Evolutionary conservation across 164 flowering plant species (phyloP).

Genomic region (Houttuynia cordata): DNA sequence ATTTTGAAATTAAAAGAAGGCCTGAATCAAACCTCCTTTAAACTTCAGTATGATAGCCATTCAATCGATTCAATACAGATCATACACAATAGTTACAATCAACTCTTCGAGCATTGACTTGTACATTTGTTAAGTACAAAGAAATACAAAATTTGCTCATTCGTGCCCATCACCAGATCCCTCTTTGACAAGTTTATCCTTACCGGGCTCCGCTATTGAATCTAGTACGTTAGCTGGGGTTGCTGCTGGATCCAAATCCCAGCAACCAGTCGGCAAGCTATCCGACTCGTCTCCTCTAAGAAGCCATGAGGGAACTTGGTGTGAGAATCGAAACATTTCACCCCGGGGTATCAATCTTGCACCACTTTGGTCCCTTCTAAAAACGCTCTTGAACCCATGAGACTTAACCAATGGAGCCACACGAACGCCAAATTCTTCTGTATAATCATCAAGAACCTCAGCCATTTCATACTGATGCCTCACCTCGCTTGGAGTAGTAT

Average conservation of each 20-base stretch:
- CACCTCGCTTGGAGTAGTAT: slow-evolving; percentile 47
- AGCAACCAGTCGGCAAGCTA: slow-evolving; percentile 67
- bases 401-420: slow-evolving; percentile 53
- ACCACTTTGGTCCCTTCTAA: slow-evolving; percentile 1
- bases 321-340: slow-evolving; percentile 88
- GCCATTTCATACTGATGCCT: slow-evolving; percentile 86
- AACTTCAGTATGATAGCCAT: neutral
- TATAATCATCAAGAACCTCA: slow-evolving; percentile 72
- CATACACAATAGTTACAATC: neutral
- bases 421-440: slow-evolving; percentile 57
- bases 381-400: slow-evolving; percentile 71
- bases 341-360: slow-evolving; percentile 34
- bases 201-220: slow-evolving; percentile 12
- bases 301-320: slow-evolving; percentile 78
- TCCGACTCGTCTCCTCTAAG: slow-evolving; percentile 33
- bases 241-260: slow-evolving; percentile 99
- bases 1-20: no score
- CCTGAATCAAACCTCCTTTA: no score
- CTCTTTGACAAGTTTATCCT: neutral
- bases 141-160: neutral
- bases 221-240: slow-evolving; percentile 76
- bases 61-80: neutral
- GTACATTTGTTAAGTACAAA: neutral
- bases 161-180: neutral
- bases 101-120: neutral